A percentile compares a stretch with the other conserved stretches of the same genome.
phyloP scores from a whole-genome alignment of 768 basidiomycete genomes.

The Galerina sulciceps region DNA sequence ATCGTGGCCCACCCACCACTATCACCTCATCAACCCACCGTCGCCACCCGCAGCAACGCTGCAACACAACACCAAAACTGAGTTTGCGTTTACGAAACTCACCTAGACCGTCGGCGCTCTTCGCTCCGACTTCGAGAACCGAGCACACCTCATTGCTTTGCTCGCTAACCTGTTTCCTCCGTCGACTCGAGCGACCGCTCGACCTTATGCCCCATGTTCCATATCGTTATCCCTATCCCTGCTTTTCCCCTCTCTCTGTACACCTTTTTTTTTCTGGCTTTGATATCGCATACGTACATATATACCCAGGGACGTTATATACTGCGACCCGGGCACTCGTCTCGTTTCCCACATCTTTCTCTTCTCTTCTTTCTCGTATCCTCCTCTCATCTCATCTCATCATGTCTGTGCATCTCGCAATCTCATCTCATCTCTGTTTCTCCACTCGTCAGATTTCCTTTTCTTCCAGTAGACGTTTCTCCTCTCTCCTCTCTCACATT shows the following conservation, averaged over 20 bases:
- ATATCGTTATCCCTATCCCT: background rate
- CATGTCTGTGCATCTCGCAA: background rate
- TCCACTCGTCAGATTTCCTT: no score
- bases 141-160: background rate
- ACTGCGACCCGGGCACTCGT: background rate
- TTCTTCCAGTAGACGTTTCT: no score
- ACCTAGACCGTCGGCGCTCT: no score
- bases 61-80: no score
- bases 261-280: background rate
- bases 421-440: no score
- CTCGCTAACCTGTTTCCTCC: background rate
- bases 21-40: no score
- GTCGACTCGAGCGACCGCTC: background rate
- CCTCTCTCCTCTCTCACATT: no score
- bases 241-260: background rate
- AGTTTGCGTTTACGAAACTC: no score
- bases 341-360: background rate
- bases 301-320: constrained; percentile 2
- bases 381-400: background rate
- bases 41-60: no score
- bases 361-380: background rate
- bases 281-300: background rate
- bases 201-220: background rate
- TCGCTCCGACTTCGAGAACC: no score
- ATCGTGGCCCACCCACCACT: no score